Conservation (phyloP, 2,329 filamentous ascomycete species). For the Talaromyces sp. region DNA sequence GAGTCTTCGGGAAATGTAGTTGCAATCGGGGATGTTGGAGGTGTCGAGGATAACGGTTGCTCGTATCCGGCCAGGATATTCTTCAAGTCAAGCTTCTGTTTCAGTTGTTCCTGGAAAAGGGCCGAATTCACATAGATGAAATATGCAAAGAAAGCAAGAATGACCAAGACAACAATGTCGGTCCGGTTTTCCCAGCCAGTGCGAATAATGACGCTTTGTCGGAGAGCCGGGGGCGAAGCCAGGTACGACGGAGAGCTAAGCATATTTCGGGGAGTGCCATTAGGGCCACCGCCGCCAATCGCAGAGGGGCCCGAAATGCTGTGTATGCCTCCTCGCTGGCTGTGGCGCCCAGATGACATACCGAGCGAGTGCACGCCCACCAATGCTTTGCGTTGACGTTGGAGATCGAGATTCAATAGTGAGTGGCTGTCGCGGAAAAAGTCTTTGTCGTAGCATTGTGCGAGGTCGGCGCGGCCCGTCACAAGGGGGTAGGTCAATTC, state of each 20-base stretch:
- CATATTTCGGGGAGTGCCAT: slow-evolving; percentile 36
- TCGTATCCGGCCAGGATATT: slow-evolving; percentile 39
- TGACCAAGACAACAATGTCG: slow-evolving; percentile 40
- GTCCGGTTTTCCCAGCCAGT: slow-evolving; percentile 43
- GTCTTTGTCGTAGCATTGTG: slow-evolving; percentile 53
- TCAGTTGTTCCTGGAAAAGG: slow-evolving; percentile 36
- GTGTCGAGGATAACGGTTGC: slow-evolving; percentile 28
- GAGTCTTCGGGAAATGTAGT: slow-evolving; percentile 24
- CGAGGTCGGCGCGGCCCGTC: slow-evolving; percentile 60
- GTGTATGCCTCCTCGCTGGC: slow-evolving; percentile 37
- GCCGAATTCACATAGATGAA: slow-evolving; percentile 42
- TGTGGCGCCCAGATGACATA: not conserved
- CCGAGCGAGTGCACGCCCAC: slow-evolving; percentile 69
- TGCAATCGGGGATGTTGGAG: slow-evolving; percentile 36
- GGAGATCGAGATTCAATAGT: slow-evolving; percentile 32
- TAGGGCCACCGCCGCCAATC: slow-evolving; percentile 26
- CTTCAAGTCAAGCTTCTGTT: slow-evolving; percentile 42
- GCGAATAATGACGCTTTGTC: slow-evolving; percentile 41
- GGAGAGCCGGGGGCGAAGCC: slow-evolving; percentile 34
- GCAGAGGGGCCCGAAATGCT: slow-evolving; percentile 40
- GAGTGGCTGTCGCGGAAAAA: slow-evolving; percentile 38
- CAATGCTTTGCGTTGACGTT: slow-evolving; percentile 57
- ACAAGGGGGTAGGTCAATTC: slow-evolving; percentile 82
- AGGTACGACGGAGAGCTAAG: slow-evolving; percentile 31
- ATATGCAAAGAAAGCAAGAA: slow-evolving; percentile 35